Base-by-base conservation (phyloP, 805 yeast species). In the Blastobotrys attinorum region DNA sequence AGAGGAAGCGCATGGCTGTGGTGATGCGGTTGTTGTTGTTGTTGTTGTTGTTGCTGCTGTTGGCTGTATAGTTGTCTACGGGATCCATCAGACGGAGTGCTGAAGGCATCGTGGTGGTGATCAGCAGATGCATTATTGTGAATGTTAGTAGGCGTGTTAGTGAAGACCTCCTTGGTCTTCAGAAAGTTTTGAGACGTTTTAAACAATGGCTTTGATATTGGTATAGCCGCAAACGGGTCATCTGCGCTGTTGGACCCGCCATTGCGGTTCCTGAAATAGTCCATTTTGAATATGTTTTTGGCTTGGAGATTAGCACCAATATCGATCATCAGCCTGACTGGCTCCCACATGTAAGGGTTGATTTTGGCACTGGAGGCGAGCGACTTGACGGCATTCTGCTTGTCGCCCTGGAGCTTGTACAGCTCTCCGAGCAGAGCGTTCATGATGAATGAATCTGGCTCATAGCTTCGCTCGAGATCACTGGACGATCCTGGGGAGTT, bases 271-370 rank as follows among this genome's bases (percentile, higher is more conserved):
- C 39, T 7, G 25, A 16, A 8, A 13, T 15, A 21, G n/a, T 42
- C 43, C 27, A 44, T 33, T 32, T 50, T 48, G 39, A 57, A 66
- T 15, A 65, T 47, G 37, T 58, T 50, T 8, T 74, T 74, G 4
- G 81, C 77, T 46, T 78, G 76, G 16, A 87, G 71, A 46, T 75
- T 75, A 16, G 82, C 85, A 10, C 95, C 92, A 64, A 82, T 65
- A 39, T 71, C 70, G 54, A 87, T 78, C 39, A 92, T 65, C 35
- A 81, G 80, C 51, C 81, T 86, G 50, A 86, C 79, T 0, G 96
- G 87, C 57, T 87, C 96, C 75, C 92, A 87, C 33, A 87, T 71
- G 57, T 70, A 85, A 15, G 95, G 96, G 58, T 92, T 84, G 49
- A 71, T 63, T 47, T 77, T 76, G 45, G 87, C 69, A 1, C 90